A percentile compares a stretch with the other conserved stretches of the same genome.
Evolutionary conservation across 2,329 filamentous ascomycete genomes (phyloP).

Genomic region (Podosphaera leucotricha): DNA sequence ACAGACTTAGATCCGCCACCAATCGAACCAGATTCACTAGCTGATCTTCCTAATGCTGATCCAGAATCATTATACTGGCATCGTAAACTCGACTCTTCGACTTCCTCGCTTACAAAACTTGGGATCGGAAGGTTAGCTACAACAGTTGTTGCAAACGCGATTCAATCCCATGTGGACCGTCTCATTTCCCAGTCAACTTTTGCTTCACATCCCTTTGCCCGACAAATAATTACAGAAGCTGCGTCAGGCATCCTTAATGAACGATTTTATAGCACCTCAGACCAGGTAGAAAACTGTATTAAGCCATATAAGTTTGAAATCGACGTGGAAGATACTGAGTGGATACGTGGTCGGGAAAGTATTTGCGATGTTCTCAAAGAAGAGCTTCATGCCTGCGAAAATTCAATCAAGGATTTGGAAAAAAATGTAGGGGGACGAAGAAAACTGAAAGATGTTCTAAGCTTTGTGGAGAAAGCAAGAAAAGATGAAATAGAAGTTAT

Average conservation of each 20-base stretch:
- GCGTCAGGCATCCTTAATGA: constrained; percentile 80
- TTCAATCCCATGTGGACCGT: constrained; percentile 62
- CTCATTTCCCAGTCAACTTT: constrained; percentile 68
- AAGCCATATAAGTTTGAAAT: constrained; percentile 98
- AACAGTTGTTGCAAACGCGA: constrained; percentile 67
- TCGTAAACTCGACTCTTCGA: constrained; percentile 78
- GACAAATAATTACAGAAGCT: constrained; percentile 78
- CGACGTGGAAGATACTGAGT: constrained; percentile 78
- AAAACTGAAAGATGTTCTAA: constrained; percentile 73
- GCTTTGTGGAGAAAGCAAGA: constrained; percentile 72
- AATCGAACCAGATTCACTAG: constrained; percentile 47
- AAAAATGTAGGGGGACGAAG: constrained; percentile 53
- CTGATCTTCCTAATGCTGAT: constrained; percentile 63
- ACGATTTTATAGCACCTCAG: constrained; percentile 85
- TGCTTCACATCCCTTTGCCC: constrained; percentile 70
- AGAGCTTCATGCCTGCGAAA: constrained; percentile 66
- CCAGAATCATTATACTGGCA: constrained; percentile 77
- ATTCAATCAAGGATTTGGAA: constrained; percentile 54
- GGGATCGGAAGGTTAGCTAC: constrained; percentile 85
- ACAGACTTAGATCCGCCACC: constrained; percentile 48
- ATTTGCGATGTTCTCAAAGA: constrained; percentile 60
- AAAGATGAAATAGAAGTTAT: constrained; percentile 70
- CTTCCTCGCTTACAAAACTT: constrained; percentile 73
- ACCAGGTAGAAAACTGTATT: constrained; percentile 96
- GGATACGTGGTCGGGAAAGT: constrained; percentile 66